Evolutionary conservation across 352 stramenopile species (phyloP).

Genomic region (Peronospora destructor): DNA sequence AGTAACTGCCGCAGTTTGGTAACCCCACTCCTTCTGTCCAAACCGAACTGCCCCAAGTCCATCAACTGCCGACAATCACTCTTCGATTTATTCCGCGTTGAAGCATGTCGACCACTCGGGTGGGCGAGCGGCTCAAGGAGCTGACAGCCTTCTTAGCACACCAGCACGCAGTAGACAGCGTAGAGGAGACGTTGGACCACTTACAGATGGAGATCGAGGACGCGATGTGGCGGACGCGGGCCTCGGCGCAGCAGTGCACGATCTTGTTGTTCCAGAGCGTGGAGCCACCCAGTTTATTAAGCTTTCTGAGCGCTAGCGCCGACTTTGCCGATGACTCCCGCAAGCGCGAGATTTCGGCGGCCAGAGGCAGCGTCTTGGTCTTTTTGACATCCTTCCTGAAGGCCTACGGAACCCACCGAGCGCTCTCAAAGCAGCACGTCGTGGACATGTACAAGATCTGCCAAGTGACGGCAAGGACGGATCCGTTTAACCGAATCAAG

Average conservation of each 20-base stretch:
- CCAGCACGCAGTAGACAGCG: slow-evolving; percentile 48
- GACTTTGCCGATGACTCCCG: slow-evolving; percentile 42
- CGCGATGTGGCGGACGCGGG: slow-evolving; percentile 52
- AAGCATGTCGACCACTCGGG: slow-evolving; percentile 36
- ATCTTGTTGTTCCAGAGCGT: slow-evolving; percentile 51
- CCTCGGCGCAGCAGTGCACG: slow-evolving; percentile 54
- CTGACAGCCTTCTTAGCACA: slow-evolving; percentile 54
- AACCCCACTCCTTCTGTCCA: background rate
- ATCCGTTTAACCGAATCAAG: slow-evolving; percentile 66
- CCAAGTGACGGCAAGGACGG: slow-evolving; percentile 44
- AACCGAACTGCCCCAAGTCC: background rate
- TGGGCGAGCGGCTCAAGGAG: slow-evolving; percentile 54
- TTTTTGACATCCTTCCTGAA: slow-evolving; percentile 49
- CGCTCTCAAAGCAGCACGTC: slow-evolving; percentile 45
- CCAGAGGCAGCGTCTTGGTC: slow-evolving; percentile 42
- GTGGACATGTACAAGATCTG: slow-evolving; percentile 36
- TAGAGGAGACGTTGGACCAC: slow-evolving; percentile 58
- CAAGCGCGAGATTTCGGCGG: slow-evolving; percentile 50
- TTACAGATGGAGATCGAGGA: slow-evolving; percentile 37
- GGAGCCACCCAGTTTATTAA: slow-evolving; percentile 45
- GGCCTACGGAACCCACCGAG: slow-evolving; percentile 35
- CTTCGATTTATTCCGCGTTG: slow-evolving; percentile 10
- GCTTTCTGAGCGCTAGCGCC: slow-evolving; percentile 49
- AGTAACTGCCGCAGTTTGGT: too few relatives aligned
- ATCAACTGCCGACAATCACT: slow-evolving; percentile 1